A percentile compares a stretch with the other conserved stretches of the same genome.
These are phyloP conservation scores for Pholiota conissans DNA, from an alignment of 768 basidiomycete genomes.

Conservation along the genomic window DNA sequence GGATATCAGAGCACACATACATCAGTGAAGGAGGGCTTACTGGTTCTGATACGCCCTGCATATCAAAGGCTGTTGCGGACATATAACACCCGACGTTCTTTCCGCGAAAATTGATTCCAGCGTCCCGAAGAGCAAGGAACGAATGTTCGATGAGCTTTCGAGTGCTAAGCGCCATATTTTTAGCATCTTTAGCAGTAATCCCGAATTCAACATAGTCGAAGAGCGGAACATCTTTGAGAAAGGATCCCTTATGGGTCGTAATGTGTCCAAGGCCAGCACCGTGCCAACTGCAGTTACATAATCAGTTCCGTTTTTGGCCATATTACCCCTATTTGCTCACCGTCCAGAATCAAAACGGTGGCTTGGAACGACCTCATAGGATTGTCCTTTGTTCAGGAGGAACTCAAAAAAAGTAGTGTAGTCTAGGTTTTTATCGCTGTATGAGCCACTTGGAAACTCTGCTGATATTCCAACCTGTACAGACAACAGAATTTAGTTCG, in stretches of 20 bases:
- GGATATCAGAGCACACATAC: neutral
- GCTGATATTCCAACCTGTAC: conserved; percentile 3
- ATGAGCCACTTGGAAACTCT: conserved; percentile 2
- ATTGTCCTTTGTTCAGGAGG: neutral
- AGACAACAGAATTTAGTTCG: neutral
- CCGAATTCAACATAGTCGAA: conserved; percentile 38
- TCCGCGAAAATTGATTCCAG: conserved; percentile 43
- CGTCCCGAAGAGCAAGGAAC: conserved; percentile 39
- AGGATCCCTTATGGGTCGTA: conserved; percentile 8
- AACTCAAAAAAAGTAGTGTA: conserved; percentile 1
- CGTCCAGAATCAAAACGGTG: neutral
- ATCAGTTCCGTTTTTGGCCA: neutral
- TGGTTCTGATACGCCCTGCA: conserved; percentile 20
- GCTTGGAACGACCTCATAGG: neutral
- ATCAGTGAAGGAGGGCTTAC: conserved; percentile 17
- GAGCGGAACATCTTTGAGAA: conserved; percentile 30
- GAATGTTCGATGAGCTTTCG: conserved; percentile 28
- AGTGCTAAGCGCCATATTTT: conserved; percentile 27
- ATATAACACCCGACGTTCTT: conserved; percentile 35
- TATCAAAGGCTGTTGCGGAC: neutral
- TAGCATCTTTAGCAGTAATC: conserved; percentile 29
- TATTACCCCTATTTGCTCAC: neutral
- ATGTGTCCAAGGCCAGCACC: neutral
- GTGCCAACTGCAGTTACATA: neutral
- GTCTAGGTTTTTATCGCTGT: neutral